Evolutionary conservation across 169 alveolate genomes (phyloP).

Genomic region (Plasmodium blacklocki): DNA sequence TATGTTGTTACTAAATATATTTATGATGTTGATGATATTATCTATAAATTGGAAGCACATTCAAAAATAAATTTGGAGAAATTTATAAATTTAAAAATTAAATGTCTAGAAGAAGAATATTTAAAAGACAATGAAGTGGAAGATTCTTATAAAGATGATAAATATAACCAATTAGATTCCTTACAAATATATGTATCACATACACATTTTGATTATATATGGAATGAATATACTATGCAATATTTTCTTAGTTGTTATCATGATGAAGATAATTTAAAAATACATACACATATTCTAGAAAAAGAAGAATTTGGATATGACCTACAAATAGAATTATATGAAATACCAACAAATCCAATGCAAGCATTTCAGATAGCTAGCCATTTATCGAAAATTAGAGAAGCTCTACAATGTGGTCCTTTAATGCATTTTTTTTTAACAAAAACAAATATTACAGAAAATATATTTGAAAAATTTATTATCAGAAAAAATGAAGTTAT

Average conservation of each 20-base stretch:
- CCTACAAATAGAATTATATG: conserved; percentile 69
- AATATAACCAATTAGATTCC: conserved; percentile 56
- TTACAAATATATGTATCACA: conserved; percentile 68
- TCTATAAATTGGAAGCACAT: conserved; percentile 75
- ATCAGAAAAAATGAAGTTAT: conserved; percentile 68
- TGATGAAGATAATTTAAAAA: conserved; percentile 53
- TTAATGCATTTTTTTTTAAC: conserved; percentile 67
- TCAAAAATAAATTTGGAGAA: conserved; percentile 60
- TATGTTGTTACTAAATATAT: conserved; percentile 68
- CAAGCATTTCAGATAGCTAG: conserved; percentile 23
- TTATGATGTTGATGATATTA: conserved; percentile 67
- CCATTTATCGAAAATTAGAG: conserved; percentile 73
- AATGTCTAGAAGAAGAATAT: conserved; percentile 37
- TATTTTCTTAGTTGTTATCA: conserved; percentile 68
- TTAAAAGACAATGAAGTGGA: conserved; percentile 65
- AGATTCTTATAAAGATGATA: conserved; percentile 32
- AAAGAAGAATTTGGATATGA: conserved; percentile 72
- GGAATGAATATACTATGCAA: conserved; percentile 68
- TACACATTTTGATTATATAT: conserved; percentile 34
- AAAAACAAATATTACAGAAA: conserved; percentile 37
- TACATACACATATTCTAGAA: conserved; percentile 61
- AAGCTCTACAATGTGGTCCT: conserved; percentile 70
- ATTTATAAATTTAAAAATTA: conserved; percentile 9
- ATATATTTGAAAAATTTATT: conserved; percentile 53
- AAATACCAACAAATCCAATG: conserved; percentile 51